A percentile compares a stretch with the other conserved stretches of the same genome.
Conservation (phyloP, 495 filamentous ascomycete genomes). For the Glonium stellatum region DNA sequence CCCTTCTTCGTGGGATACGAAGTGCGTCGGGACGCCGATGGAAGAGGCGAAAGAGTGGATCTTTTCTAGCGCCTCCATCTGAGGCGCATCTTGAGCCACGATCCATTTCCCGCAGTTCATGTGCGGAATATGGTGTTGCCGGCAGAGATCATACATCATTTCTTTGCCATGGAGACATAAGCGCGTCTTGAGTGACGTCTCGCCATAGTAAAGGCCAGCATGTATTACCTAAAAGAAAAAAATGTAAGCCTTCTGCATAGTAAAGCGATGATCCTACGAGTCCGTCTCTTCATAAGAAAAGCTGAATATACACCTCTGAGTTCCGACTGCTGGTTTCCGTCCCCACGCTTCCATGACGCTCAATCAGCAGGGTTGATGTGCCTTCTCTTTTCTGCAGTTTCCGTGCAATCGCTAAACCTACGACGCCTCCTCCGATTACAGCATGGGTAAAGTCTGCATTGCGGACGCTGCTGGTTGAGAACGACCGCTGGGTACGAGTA, state of each 20-base stretch:
- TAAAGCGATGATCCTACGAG: neutral
- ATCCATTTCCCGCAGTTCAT: slow-evolving; percentile 86
- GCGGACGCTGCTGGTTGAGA: slow-evolving; percentile 27
- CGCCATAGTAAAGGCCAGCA: slow-evolving; percentile 87
- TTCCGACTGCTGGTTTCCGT: slow-evolving; percentile 91
- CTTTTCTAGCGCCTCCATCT: slow-evolving; percentile 58
- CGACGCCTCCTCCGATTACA: slow-evolving; percentile 83
- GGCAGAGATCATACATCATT: slow-evolving; percentile 75
- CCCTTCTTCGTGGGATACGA: slow-evolving; percentile 57
- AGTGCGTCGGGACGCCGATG: slow-evolving; percentile 66
- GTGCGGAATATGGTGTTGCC: slow-evolving; percentile 57
- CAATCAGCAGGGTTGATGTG: slow-evolving; percentile 70
- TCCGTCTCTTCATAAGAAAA: neutral
- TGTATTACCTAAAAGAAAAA: slow-evolving; percentile 69
- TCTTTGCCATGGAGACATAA: slow-evolving; percentile 73
- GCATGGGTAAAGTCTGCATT: slow-evolving; percentile 77
- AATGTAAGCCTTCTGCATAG: neutral
- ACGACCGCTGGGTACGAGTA: slow-evolving; percentile 10
- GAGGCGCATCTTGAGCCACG: slow-evolving; percentile 69
- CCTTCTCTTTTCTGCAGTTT: slow-evolving; percentile 58
- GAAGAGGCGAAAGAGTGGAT: slow-evolving; percentile 59
- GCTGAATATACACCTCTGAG: slow-evolving; percentile 54
- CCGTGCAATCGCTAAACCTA: slow-evolving; percentile 83
- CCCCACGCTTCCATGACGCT: slow-evolving; percentile 68
- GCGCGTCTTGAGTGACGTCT: slow-evolving; percentile 65